A percentile compares a stretch with the other conserved stretches of the same genome.
Evolutionary conservation across 1,284 basidiomycete species (phyloP).

Genomic region (Somion occarium): DNA sequence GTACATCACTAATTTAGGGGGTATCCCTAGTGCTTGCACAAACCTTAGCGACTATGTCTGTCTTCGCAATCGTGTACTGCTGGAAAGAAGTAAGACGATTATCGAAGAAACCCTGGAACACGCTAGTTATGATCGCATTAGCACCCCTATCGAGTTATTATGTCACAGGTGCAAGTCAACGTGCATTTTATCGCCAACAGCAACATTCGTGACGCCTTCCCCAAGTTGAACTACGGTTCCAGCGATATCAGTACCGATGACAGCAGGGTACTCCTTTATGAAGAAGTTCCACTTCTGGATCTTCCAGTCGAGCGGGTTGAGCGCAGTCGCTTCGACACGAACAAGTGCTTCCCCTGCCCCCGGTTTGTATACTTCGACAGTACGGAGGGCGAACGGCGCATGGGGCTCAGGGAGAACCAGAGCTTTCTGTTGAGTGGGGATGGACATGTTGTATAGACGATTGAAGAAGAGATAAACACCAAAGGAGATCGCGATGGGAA

Average conservation of each 20-base stretch:
- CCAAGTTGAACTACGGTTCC: slow-evolving; percentile 54
- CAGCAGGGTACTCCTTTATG: slow-evolving; percentile 34
- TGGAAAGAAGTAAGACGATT: slow-evolving; percentile 42
- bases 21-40: too few species aligned
- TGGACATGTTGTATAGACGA: not conserved
- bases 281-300: slow-evolving; percentile 29
- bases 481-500: not conserved
- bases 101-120: slow-evolving; percentile 35
- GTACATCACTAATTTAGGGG: too few species aligned
- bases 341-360: slow-evolving; percentile 37
- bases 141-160: too few species aligned
- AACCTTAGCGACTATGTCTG: slow-evolving; percentile 41
- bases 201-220: slow-evolving; percentile 42
- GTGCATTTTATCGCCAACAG: slow-evolving; percentile 56
- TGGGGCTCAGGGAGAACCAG: slow-evolving; percentile 19
- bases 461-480: not conserved
- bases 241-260: slow-evolving; percentile 54
- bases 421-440: slow-evolving; percentile 21
- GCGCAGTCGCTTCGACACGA: slow-evolving; percentile 34
- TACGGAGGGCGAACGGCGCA: slow-evolving; percentile 16
- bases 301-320: slow-evolving; percentile 39
- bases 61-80: slow-evolving; percentile 40
- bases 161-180: slow-evolving; percentile 12
- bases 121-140: slow-evolving; percentile 23
- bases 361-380: slow-evolving; percentile 23